Evolutionary conservation across 345 rosid genomes (phyloP).

Genomic region (Aurinia saxatilis): DNA sequence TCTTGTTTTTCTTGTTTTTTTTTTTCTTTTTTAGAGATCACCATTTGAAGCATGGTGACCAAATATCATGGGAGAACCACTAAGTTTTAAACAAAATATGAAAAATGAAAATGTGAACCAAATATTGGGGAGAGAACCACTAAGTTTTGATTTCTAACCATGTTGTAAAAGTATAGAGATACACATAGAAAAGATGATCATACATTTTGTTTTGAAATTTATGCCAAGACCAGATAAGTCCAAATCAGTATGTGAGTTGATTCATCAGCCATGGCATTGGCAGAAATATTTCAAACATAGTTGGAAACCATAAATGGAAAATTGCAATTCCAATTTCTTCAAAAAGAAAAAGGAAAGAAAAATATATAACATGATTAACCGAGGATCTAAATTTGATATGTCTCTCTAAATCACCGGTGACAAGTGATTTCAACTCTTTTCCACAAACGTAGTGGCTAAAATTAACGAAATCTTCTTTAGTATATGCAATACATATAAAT

Average conservation of each 20-base stretch:
- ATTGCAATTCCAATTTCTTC: background rate
- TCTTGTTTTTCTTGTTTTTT: no score
- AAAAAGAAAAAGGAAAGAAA: background rate
- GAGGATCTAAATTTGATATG: conserved; percentile 1
- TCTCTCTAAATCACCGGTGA: conserved; percentile 12
- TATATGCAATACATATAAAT: conserved; percentile 6
- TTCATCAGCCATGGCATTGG: background rate
- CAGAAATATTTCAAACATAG: background rate
- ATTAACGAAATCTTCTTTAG: background rate
- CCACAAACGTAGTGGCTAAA: conserved; percentile 4
- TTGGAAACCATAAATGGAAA: background rate
- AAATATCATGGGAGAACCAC: no score
- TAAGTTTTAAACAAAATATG: no score
- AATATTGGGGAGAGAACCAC: no score
- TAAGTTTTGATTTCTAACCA: no score
- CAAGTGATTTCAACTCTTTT: background rate
- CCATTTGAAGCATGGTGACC: no score
- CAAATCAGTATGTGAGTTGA: background rate
- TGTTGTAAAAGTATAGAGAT: no score
- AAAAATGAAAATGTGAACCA: no score
- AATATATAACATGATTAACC: background rate
- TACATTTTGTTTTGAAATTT: no score
- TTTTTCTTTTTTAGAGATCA: no score
- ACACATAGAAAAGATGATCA: no score
- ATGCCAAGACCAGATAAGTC: background rate